Evolutionary conservation across 2,329 filamentous ascomycete species (phyloP), one percentile per base, ranked within the genome.

Genomic region (Aspergillus fijiensis): DNA sequence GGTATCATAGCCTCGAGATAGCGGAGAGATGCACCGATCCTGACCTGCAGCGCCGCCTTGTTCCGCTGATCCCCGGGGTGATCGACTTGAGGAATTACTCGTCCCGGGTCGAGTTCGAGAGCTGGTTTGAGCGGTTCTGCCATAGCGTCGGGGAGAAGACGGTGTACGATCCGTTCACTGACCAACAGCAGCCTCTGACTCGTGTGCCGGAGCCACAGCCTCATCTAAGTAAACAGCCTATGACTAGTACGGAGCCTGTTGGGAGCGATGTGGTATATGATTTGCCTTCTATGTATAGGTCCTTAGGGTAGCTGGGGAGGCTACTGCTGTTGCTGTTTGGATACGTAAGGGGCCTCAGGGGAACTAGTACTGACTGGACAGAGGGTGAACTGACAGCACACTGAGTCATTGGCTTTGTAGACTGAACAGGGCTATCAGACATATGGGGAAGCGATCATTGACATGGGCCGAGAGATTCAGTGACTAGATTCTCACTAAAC

Each of bases 11-110:
- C 25, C 12, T 31, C 33, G 50, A 60, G 39, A 53, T 62, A 27
- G 60, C 60, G 2, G 51, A 42, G 14, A 50, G 39, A 16, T 62
- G 60, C 39, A 62, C 54, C 2, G 56, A 67, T 25, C 35, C 53
- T 1, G 59, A 65, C 14, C 57, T 61, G 10, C n/a, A 25, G n/a
- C 25, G 51, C 45, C 64, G 64, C 5, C 52, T 66, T 14, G 47
- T 65, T 5, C 57, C 61, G 25, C 55, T 66, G 9, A 61, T 61
- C 16, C 50, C 64, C 12, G 57, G 55, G 12, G 56, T 57, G 5
- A 35, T 66, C 12, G 54, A 61, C 31, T 19, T 67, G 19, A 45
- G 49, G 4, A 31, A 66, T 11, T n/a, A 39, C n/a, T 25, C 60
- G 14, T 47, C n/a, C 19, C 53, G 58, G 11, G n/a, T 50, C n/a